These are phyloP conservation scores for Penicillium psychrosexuale DNA, from an alignment of 2,329 filamentous ascomycete genomes.

Conservation along the genomic window DNA sequence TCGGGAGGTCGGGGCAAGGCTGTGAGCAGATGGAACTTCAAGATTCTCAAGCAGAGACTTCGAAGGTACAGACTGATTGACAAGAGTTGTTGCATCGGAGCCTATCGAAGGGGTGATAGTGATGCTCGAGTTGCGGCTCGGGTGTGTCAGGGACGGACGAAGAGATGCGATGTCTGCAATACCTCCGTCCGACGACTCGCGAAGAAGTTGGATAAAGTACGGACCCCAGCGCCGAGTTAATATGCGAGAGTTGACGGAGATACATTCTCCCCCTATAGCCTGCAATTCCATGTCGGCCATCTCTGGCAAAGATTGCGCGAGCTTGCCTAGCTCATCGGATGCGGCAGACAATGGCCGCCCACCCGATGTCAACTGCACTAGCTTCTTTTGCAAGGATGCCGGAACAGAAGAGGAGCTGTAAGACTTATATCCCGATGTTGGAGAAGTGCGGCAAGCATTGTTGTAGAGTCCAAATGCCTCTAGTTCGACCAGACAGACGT, in stretches of 20 bases:
- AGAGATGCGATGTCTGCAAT: constrained; percentile 70
- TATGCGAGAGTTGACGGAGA: constrained; percentile 89
- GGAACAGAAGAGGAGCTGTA: constrained; percentile 69
- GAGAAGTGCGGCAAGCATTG: constrained; percentile 75
- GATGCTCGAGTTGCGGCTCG: constrained; percentile 73
- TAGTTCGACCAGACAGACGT: constrained; percentile 93
- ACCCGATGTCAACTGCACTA: constrained; percentile 60
- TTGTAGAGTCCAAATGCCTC: constrained; percentile 97
- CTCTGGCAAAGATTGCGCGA: constrained; percentile 75
- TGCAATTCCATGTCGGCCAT: constrained; percentile 95
- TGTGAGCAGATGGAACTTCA: constrained; percentile 53
- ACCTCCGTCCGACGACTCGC: constrained; percentile 72
- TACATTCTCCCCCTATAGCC: constrained; percentile 83
- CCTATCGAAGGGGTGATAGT: constrained; percentile 69
- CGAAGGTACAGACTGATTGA: constrained; percentile 31
- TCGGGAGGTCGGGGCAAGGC: constrained; percentile 58
- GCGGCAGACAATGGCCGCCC: constrained; percentile 72
- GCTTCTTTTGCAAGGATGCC: constrained; percentile 51
- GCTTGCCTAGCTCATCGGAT: constrained; percentile 80
- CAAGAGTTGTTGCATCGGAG: constrained; percentile 43
- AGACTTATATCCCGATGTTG: constrained; percentile 80
- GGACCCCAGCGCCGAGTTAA: constrained; percentile 88
- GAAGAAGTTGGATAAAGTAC: constrained; percentile 88
- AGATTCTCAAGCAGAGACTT: constrained; percentile 42
- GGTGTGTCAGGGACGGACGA: constrained; percentile 58